phyloP scores from a whole-genome alignment of 345 rosid species.

The Angophora floribunda region DNA sequence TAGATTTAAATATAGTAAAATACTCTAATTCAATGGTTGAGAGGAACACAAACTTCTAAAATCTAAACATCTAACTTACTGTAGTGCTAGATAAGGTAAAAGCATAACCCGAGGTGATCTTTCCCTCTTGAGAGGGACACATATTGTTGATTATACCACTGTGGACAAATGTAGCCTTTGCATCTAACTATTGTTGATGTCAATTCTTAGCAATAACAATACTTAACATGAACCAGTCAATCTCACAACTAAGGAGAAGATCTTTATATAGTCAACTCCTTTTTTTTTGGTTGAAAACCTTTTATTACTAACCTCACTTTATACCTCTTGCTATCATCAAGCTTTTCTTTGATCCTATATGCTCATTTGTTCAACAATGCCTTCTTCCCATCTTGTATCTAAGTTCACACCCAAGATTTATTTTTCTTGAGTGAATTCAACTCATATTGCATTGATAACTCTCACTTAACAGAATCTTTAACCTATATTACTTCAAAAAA shows the following conservation, averaged over 20 bases:
- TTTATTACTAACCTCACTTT: not conserved
- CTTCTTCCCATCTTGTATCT: not conserved
- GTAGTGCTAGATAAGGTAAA: fast-evolving
- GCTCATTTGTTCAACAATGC: not conserved
- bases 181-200: no score
- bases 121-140: no score
- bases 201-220: no score
- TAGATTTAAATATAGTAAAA: no score
- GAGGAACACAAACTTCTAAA: not conserved
- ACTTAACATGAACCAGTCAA: not conserved
- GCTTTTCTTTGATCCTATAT: not conserved
- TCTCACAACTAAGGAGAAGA: not conserved
- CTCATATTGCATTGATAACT: not conserved
- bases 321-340: not conserved
- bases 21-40: not conserved
- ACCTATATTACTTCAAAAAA: not conserved
- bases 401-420: not conserved
- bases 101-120: no score
- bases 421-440: not conserved
- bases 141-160: no score
- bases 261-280: not conserved
- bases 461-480: not conserved
- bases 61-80: not conserved
- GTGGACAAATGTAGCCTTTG: no score
- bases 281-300: not conserved